Evolutionary conservation across 2,329 filamentous ascomycete genomes (phyloP).

Genomic region (Aspergillus pseudotamarii): DNA sequence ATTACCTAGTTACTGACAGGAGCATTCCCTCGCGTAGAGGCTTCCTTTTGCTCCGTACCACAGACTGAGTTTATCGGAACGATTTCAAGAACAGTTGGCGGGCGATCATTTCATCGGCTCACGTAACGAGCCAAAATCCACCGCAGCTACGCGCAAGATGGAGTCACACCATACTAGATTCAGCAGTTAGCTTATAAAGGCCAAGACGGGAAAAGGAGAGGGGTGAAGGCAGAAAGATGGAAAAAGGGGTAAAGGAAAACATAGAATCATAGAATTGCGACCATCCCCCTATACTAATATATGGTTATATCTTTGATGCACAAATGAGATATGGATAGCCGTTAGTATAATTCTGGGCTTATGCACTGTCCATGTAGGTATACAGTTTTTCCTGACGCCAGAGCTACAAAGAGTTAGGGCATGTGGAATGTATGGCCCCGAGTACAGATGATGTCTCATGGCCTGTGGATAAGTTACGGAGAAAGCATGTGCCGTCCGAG

Average conservation of each 20-base stretch:
- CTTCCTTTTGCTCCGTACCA: background rate
- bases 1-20: background rate
- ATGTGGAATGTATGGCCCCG: background rate
- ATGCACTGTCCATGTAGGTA: constrained; percentile 12
- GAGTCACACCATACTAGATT: constrained; percentile 18
- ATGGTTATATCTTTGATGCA: background rate
- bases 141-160: constrained; percentile 15
- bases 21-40: background rate
- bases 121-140: constrained; percentile 1
- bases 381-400: background rate
- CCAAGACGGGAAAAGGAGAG: constrained; percentile 21
- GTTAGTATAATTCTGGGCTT: background rate
- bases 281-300: background rate
- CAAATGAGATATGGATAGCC: background rate
- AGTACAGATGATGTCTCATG: background rate
- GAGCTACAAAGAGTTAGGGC: background rate
- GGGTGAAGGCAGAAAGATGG: constrained; percentile 4
- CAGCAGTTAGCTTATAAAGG: constrained; percentile 9
- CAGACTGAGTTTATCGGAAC: constrained; percentile 6
- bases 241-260: constrained; percentile 8
- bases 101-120: constrained; percentile 2
- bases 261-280: background rate
- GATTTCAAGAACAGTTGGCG: constrained; percentile 12
- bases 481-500: constrained; percentile 24
- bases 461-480: background rate